A percentile compares a stretch with the other conserved stretches of the same genome.
Conservation (phyloP, 768 basidiomycete species). For the Tricholoma bakamatsutake region DNA sequence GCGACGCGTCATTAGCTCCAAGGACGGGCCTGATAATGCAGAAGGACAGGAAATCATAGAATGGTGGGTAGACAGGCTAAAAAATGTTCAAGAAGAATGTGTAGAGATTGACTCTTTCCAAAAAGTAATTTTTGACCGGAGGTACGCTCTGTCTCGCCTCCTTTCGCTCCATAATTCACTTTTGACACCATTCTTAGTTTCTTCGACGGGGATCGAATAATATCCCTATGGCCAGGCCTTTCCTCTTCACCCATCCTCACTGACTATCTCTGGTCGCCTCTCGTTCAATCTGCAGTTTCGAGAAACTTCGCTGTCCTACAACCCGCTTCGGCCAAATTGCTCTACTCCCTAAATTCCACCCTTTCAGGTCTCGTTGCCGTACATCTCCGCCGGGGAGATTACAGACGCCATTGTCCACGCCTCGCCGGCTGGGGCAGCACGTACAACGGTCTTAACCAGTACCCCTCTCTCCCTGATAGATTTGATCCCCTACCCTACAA, state of each 20-base stretch:
- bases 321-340: slow-evolving; percentile 20
- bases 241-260: slow-evolving; percentile 44
- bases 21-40: slow-evolving; percentile 28
- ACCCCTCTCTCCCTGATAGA: slow-evolving; percentile 33
- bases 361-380: slow-evolving; percentile 45
- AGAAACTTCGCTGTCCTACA: slow-evolving; percentile 42
- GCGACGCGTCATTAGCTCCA: slow-evolving; percentile 28
- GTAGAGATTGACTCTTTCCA: slow-evolving; percentile 38
- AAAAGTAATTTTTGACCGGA: slow-evolving; percentile 39
- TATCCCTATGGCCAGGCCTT: slow-evolving; percentile 39
- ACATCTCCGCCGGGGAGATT: slow-evolving; percentile 55
- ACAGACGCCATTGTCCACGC: slow-evolving; percentile 46
- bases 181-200: slow-evolving; percentile 34
- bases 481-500: slow-evolving; percentile 27
- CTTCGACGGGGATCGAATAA: slow-evolving; percentile 38
- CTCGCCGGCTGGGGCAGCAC: slow-evolving; percentile 36
- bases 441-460: slow-evolving; percentile 48
- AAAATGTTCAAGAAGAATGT: slow-evolving; percentile 29
- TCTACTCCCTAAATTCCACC: slow-evolving; percentile 16
- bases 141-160: slow-evolving; percentile 28
- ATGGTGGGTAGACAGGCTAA: slow-evolving; percentile 44
- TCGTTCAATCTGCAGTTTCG: slow-evolving; percentile 45
- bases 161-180: slow-evolving; percentile 35
- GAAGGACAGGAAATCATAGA: slow-evolving; percentile 39
- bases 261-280: slow-evolving; percentile 56